A percentile compares a stretch with the other conserved stretches of the same genome.
Evolutionary conservation across 176 grass and related monocot species (phyloP).

Genomic region (Bolboschoenus planiculmis): DNA sequence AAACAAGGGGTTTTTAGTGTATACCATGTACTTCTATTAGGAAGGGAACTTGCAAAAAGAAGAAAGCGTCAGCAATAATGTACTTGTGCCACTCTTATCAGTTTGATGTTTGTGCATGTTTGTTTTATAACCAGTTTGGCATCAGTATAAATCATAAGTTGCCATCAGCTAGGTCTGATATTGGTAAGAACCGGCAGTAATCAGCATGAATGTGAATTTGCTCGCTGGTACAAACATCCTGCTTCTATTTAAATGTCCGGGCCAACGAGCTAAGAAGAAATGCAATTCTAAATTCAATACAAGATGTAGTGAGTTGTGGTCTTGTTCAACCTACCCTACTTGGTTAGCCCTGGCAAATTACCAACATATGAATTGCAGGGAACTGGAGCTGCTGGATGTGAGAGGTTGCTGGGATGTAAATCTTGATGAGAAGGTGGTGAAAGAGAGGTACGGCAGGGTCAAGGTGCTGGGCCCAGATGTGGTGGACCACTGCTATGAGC

Average conservation of each 20-base stretch:
- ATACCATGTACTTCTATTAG: background rate
- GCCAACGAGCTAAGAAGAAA: background rate
- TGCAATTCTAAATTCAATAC: background rate
- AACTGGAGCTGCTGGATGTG: slow-evolving; percentile 74
- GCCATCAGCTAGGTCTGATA: background rate
- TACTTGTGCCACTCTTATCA: background rate
- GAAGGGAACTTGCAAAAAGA: background rate
- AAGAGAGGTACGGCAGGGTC: slow-evolving; percentile 41
- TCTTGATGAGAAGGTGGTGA: slow-evolving; percentile 53
- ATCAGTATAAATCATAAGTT: background rate
- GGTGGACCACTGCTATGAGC: slow-evolving; percentile 72
- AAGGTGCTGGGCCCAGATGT: slow-evolving; percentile 59
- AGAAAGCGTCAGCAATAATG: background rate
- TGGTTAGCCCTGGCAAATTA: background rate
- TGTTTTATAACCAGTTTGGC: background rate
- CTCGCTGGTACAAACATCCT: background rate
- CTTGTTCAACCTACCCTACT: background rate
- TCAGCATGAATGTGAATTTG: background rate
- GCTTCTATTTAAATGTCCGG: background rate
- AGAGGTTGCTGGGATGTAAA: slow-evolving; percentile 90
- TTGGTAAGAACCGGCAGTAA: background rate
- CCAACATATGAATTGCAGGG: slow-evolving; percentile 1
- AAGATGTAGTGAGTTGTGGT: background rate
- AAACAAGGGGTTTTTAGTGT: background rate
- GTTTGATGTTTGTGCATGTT: background rate